These are phyloP conservation scores for Phytopythium chamaehyphon DNA, from an alignment of 352 stramenopile species.

Conservation along the genomic window DNA sequence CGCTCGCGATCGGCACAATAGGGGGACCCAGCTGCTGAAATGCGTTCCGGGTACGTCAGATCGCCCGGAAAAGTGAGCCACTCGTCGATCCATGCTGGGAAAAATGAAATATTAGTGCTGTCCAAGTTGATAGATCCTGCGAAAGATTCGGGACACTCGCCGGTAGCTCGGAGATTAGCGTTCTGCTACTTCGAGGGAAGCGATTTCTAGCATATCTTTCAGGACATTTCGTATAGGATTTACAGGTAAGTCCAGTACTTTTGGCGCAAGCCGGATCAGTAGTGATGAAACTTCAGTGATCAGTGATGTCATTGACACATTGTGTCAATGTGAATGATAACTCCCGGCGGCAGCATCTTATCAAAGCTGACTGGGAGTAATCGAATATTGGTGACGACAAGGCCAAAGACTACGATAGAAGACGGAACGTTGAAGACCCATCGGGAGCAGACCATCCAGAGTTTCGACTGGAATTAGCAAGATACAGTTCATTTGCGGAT, in stretches of 20 bases:
- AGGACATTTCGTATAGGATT: conserved; percentile 4
- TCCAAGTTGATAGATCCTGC: not conserved
- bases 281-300: not conserved
- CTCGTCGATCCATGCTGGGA: not conserved
- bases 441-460: conserved; percentile 4
- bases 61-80: not conserved
- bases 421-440: conserved; percentile 5
- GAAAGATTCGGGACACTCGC: not conserved
- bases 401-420: not conserved
- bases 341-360: not conserved
- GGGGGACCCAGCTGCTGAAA: not conserved
- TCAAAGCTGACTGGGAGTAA: conserved; percentile 2
- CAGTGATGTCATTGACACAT: too few relatives aligned
- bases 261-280: not conserved
- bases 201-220: not conserved
- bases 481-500: conserved; percentile 14
- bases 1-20: conserved; percentile 1
- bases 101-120: not conserved
- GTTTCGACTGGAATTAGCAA: conserved; percentile 20
- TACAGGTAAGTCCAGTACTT: not conserved
- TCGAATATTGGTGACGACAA: conserved; percentile 3
- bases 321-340: conserved; percentile 4
- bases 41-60: not conserved
- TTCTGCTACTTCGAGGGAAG: not conserved
- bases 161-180: not conserved